A percentile compares a stretch with the other conserved stretches of the same genome.
Conservation (phyloP, 495 filamentous ascomycete species). For the Aspergillus cavernicola region DNA sequence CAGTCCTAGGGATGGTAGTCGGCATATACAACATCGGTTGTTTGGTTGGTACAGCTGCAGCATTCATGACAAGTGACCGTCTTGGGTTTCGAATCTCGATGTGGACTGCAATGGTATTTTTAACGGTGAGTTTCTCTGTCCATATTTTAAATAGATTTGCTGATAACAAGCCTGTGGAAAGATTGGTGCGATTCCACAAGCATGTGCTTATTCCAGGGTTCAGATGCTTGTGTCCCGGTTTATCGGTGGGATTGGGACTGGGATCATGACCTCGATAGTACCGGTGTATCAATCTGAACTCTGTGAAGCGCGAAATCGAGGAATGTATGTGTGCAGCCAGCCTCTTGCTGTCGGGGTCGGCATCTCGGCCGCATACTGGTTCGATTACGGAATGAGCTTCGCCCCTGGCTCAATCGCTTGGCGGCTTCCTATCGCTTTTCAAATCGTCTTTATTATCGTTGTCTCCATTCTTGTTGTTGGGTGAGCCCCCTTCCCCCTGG, state of each 20-base stretch:
- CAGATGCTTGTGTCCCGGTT: constrained; percentile 48
- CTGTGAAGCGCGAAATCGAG: constrained; percentile 39
- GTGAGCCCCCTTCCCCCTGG: constrained; percentile 19
- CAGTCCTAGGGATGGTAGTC: constrained; percentile 42
- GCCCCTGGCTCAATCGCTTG: constrained; percentile 34
- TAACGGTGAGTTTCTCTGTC: constrained; percentile 21
- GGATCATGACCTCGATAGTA: constrained; percentile 15
- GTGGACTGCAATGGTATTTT: constrained; percentile 35
- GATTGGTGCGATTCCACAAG: constrained; percentile 44
- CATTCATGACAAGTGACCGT: constrained; percentile 42
- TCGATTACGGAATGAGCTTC: constrained; percentile 44
- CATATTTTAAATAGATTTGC: too few relatives aligned
- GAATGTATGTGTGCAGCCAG: constrained; percentile 43
- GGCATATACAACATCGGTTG: constrained; percentile 52
- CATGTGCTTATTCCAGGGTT: constrained; percentile 34
- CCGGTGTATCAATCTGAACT: constrained; percentile 46
- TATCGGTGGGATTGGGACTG: constrained; percentile 33
- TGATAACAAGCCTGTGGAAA: constrained; percentile 16
- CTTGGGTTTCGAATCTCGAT: constrained; percentile 46
- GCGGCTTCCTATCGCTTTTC: constrained; percentile 44
- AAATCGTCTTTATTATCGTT: constrained; percentile 37
- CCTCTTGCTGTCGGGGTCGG: constrained; percentile 39
- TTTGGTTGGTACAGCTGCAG: constrained; percentile 37
- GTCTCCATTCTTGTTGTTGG: constrained; percentile 33
- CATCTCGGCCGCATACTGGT: constrained; percentile 42